Base-by-base conservation (phyloP, 164 flowering plant species). In the Stephania yunnanensis region DNA sequence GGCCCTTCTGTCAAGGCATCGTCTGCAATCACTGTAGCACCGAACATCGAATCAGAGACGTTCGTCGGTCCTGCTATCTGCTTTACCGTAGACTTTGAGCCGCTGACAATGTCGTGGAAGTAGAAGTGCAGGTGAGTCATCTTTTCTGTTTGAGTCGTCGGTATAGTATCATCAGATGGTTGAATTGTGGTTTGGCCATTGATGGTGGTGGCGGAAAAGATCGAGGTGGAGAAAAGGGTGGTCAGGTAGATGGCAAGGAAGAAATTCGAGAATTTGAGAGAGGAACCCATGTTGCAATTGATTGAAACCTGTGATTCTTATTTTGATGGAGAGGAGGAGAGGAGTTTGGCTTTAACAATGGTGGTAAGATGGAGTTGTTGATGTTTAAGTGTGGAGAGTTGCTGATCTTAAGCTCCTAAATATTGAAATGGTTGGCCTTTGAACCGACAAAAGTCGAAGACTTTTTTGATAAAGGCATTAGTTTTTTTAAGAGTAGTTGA, bases 101-200 rank as follows among this genome's bases (percentile, higher is more conserved):
- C 91, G 45, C 87, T 77, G 1, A 84, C 50, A 13, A 80, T 74
- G 80, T 89, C 90, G n/a, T 87, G 90, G 81, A 83, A 86, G 80
- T 80, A 90, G 83, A 90, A 86, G 75, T 85, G 89, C 5, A 86
- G 82, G 64, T 80, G 87, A 69, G 73, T 83, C 19, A 75, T 46
- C 68, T 84, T 87, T 69, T 86, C 88, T 50, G 8, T 68, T 50
- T 50, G 68, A 25, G n/a, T 12, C 29, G 50, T 17, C 22, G 31
- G 63, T 2, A 46, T 29, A 17, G 45, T 74, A 7, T 74, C 76
- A 0, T 31, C 2, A 45, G 13, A 22, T 13, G 42, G 7, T 22
- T 66, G 11, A 31, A 31, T 31, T 31, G 61, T 22, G 61, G 25
- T 65, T 63, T 73, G n/a, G 10, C 64, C 64, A 31, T 30, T 29